Evolutionary conservation across 148 eudicot species (phyloP), one percentile per base, ranked within the genome.

Genomic region (Polygonum maritimum): DNA sequence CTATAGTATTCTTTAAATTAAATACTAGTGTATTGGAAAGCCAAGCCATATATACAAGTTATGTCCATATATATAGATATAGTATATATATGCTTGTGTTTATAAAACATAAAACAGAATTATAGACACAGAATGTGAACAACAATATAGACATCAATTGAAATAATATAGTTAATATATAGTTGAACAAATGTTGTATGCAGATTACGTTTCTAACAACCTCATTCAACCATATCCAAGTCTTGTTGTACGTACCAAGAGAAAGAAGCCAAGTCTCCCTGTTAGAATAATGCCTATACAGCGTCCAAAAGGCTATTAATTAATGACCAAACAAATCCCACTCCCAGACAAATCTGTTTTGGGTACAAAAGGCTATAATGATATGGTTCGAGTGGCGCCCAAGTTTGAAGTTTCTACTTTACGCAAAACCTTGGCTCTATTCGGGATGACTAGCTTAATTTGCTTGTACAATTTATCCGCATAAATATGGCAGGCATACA

Each of bases 281-380:
- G 31, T 26, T 26, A 26, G 31, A 26, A 26, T 26, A 26, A 26
- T 26, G 31, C 31, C 0, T 26, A 26, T 26, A 26, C 31, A 26
- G 31, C 31, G 31, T 26, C 31, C 31, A 26, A 26, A 26, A 26
- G 31, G 31, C 31, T 26, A 26, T 26, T 26, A 26, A 26, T 26
- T 26, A 26, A 26, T 26, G 31, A 26, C 31, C 69, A 15, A 62
- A 26, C 69, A 4, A 26, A 62, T 62, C 69, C 12, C 6, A 62
- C 69, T 31, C 69, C 38, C 31, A 35, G 69, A 62, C 69, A 62
- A 62, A 62, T 26, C 69, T 35, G 18, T 62, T 62, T 62, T 60
- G 67, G 67, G 35, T 10, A 57, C 67, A 60, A 60, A 57, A 60
- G 26, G 2, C 63, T 21, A 22, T 8, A 22, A 60, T 26, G 36